Percentiles rank a stretch among this genome's conserved stretches.
Evolutionary conservation across 2,329 filamentous ascomycete species (phyloP).

Genomic region (Sordariomycetes sp.): DNA sequence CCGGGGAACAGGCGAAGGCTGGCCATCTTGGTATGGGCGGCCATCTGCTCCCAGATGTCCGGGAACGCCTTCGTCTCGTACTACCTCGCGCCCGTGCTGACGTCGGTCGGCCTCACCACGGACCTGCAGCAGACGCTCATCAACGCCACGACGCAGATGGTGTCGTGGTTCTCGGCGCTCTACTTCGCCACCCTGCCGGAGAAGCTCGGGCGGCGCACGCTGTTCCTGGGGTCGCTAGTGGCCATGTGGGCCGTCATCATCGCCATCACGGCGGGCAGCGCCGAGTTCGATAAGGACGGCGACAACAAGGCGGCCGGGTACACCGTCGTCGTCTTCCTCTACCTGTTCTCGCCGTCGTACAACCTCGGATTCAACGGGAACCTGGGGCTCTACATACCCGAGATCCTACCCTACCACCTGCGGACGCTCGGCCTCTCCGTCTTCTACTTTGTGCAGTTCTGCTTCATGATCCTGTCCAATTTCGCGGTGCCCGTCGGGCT

Average conservation of each 20-base stretch:
- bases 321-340: conserved; percentile 28
- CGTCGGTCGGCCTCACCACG: conserved; percentile 26
- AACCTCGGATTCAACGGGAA: conserved; percentile 30
- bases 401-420: conserved; percentile 28
- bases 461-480: conserved; percentile 22
- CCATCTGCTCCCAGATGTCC: conserved; percentile 7
- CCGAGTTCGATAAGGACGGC: conserved; percentile 20
- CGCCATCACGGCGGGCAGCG: conserved; percentile 23
- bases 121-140: conserved; percentile 18
- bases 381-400: conserved; percentile 29
- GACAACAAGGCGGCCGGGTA: conserved; percentile 18
- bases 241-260: conserved; percentile 26
- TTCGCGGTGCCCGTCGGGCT: conserved; percentile 28
- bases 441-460: conserved; percentile 25
- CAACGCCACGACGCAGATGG: conserved; percentile 22
- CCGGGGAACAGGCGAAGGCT: not conserved
- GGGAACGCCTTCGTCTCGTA: conserved; percentile 22
- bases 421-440: conserved; percentile 28
- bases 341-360: conserved; percentile 28
- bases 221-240: conserved; percentile 25
- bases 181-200: conserved; percentile 20
- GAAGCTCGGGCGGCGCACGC: conserved; percentile 23
- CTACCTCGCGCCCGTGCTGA: conserved; percentile 27
- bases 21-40: not conserved
- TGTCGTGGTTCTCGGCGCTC: conserved; percentile 28